phyloP scores from a whole-genome alignment of 2,329 filamentous ascomycete genomes.

The Diaporthe amygdali region DNA sequence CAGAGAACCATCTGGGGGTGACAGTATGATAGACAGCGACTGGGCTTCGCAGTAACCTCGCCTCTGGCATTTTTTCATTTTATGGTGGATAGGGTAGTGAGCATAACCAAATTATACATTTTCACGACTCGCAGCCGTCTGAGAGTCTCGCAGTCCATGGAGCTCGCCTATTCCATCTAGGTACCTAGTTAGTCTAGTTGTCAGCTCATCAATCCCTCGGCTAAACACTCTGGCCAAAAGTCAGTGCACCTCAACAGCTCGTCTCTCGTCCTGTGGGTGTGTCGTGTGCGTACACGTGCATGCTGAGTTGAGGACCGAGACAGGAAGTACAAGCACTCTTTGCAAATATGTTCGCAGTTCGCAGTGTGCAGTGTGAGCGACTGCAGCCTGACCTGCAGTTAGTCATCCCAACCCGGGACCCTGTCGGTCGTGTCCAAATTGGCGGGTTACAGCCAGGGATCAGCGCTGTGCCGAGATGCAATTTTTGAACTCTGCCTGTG shows the following conservation, averaged over 20 bases:
- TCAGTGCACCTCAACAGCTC: not conserved
- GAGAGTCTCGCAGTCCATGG: no score
- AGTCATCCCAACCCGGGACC: not conserved
- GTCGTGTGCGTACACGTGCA: no score
- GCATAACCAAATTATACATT: not conserved
- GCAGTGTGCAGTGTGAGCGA: not conserved
- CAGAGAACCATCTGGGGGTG: not conserved
- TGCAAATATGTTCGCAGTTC: no score
- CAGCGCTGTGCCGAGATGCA: constrained; percentile 5
- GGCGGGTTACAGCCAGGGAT: constrained; percentile 6
- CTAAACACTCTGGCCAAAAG: not conserved
- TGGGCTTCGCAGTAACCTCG: not conserved
- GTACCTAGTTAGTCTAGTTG: no score
- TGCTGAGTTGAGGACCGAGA: no score
- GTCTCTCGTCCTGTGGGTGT: not conserved
- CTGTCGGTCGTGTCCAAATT: not conserved
- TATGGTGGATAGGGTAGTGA: not conserved
- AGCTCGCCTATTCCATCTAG: not conserved
- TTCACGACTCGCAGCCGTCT: not conserved
- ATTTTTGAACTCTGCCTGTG: not conserved
- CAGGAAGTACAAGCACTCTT: no score
- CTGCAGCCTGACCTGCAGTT: not conserved
- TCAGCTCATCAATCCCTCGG: not conserved
- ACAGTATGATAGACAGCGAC: not conserved
- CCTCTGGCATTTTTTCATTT: no score